Evolutionary conservation across 805 yeast genomes (phyloP), one percentile per base, ranked within the genome.

Genomic region (Starmerella geochares): DNA sequence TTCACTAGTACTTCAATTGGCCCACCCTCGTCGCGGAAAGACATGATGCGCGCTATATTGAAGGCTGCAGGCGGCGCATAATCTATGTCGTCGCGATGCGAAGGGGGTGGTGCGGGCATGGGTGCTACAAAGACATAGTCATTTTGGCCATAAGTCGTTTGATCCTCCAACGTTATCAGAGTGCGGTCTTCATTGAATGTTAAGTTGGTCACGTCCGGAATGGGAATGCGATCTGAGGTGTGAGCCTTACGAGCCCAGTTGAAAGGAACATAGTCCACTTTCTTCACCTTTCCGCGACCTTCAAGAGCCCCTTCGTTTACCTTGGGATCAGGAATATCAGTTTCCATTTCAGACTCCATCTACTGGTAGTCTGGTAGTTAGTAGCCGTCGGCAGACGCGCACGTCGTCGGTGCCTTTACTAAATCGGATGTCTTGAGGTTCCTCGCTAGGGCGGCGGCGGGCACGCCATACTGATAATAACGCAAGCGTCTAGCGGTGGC

Each of bases 21-120:
- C 4, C 14, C 25, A 3, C 11, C 36, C 9, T 16, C 19, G 3
- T 9, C 17, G 3, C 71, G 72, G 57, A 87, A 86, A 14, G 88
- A 92, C 71, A 85, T 76, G 35, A 90, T 73, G 37, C 90, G 71
- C 0, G 94, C 97, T 39, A 92, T 76, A 60, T 86, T 85, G 69
- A 83, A 92, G 0, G 97, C 96, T 59, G 86, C 96, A 2, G 95
- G 92, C 0, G 95, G 86, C 1, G 95, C 95, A 68, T 56, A 31
- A 49, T 45, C 24, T 6, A 27, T 35, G 33, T 41, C 44, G 38
- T 35, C 29, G 16, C 21, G 27, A 20, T 17, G 23, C 5, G 23
- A 3, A 3, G 53, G 47, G 4, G 21, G 43, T 4, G 31, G 27
- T 11, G n/a, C 11, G 3, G 21, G 29, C 32, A 5, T 20, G 3